phyloP scores from a whole-genome alignment of 2,329 filamentous ascomycete genomes.

The Verticillium longisporum region DNA sequence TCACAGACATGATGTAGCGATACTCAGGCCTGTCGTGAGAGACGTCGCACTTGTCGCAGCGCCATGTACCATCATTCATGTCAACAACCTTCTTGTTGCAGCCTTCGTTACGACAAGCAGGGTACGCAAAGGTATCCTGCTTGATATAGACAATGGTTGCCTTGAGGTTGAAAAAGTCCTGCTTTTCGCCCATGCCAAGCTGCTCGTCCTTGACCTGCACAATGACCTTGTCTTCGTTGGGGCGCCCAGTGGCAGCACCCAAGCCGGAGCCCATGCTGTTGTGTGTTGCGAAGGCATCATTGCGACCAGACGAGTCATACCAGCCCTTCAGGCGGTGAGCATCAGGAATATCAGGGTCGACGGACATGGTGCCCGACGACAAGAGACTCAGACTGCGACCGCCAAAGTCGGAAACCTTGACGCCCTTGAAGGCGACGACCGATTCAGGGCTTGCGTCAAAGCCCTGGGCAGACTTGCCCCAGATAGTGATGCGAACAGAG shows the following conservation, averaged over 20 bases:
- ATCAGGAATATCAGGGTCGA: conserved; percentile 90
- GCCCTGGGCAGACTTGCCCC: conserved; percentile 77
- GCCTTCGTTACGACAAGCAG: conserved; percentile 68
- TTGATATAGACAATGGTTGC: conserved; percentile 88
- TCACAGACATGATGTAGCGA: conserved; percentile 83
- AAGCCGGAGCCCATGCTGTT: conserved; percentile 45
- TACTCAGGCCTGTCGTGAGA: conserved; percentile 71
- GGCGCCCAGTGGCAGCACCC: conserved; percentile 55
- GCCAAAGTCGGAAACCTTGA: conserved; percentile 90
- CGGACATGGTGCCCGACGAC: conserved; percentile 79
- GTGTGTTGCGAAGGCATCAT: conserved; percentile 60
- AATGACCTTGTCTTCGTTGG: conserved; percentile 71
- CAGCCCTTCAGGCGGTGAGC: conserved; percentile 91
- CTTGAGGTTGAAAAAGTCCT: conserved; percentile 79
- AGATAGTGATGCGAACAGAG: conserved; percentile 84
- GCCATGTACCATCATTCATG: conserved; percentile 75
- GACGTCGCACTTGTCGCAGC: conserved; percentile 83
- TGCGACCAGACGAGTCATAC: conserved; percentile 84
- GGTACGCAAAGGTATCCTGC: conserved; percentile 81
- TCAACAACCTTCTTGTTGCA: conserved; percentile 95
- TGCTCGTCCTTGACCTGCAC: conserved; percentile 78
- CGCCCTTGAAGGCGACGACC: conserved; percentile 90
- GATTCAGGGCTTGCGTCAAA: conserved; percentile 77
- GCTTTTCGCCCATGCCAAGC: conserved; percentile 65
- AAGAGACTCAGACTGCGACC: conserved; percentile 86